Conservation (phyloP, 2,329 filamentous ascomycete species). For the Bipolaris gigantea region DNA sequence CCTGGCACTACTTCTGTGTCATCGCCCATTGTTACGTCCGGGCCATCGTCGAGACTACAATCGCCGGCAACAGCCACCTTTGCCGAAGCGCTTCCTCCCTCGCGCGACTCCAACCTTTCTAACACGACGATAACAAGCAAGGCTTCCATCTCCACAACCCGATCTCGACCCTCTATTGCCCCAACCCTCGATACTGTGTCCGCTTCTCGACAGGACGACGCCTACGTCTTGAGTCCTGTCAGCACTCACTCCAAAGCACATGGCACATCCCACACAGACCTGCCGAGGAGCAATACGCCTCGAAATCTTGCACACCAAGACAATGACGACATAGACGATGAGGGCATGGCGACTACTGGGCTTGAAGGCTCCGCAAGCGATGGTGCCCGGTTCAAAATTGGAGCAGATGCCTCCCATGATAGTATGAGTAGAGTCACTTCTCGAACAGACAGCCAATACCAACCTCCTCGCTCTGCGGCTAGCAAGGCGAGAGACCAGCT, state of each 20-base stretch:
- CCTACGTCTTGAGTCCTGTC: slow-evolving; percentile 30
- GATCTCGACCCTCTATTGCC: slow-evolving; percentile 34
- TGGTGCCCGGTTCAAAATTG: slow-evolving; percentile 26
- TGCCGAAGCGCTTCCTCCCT: slow-evolving; percentile 39
- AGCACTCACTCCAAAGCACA: slow-evolving; percentile 29
- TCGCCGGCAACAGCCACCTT: slow-evolving; percentile 45
- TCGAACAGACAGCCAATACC: slow-evolving; percentile 31
- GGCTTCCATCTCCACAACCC: slow-evolving; percentile 33
- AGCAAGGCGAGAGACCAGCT: slow-evolving; percentile 25
- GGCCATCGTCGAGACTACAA: slow-evolving; percentile 43
- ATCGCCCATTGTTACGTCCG: slow-evolving; percentile 42
- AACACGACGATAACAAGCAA: slow-evolving; percentile 33
- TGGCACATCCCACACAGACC: slow-evolving; percentile 24
- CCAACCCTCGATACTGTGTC: slow-evolving; percentile 26
- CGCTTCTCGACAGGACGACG: slow-evolving; percentile 29
- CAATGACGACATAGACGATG: slow-evolving; percentile 40
- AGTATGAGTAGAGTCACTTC: slow-evolving; percentile 24
- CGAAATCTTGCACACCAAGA: slow-evolving; percentile 30
- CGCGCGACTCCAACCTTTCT: slow-evolving; percentile 40
- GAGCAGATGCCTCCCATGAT: slow-evolving; percentile 29
- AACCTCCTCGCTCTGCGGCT: slow-evolving; percentile 20
- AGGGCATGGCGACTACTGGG: slow-evolving; percentile 34
- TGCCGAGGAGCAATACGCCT: slow-evolving; percentile 19
- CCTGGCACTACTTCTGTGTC: slow-evolving; percentile 36
- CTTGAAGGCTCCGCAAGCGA: slow-evolving; percentile 25